These are phyloP conservation scores for Laburnicola sp. DNA, from an alignment of 2,329 filamentous ascomycete genomes.

Conservation along the genomic window DNA sequence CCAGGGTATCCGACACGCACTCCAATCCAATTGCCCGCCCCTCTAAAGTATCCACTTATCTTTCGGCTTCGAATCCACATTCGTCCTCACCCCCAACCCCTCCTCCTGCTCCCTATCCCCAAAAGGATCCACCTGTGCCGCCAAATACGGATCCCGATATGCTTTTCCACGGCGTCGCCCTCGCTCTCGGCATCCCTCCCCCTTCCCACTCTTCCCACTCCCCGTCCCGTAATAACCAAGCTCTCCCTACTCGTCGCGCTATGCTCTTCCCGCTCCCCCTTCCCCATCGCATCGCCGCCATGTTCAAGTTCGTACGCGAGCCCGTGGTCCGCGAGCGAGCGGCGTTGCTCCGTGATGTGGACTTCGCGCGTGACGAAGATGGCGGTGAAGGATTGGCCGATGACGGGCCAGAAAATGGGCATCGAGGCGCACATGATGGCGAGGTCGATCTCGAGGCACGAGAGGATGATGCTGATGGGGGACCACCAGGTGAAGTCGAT, in stretches of 20 bases:
- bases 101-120: conserved; percentile 12
- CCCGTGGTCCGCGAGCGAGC: conserved; percentile 23
- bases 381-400: conserved; percentile 28
- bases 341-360: conserved; percentile 34
- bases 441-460: conserved; percentile 39
- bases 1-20: conserved; percentile 1
- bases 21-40: too few species aligned
- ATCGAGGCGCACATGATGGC: conserved; percentile 42
- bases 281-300: conserved; percentile 8
- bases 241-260: conserved; percentile 27
- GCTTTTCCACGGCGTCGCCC: conserved; percentile 9
- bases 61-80: conserved; percentile 28
- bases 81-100: conserved; percentile 21
- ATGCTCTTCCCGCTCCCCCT: conserved; percentile 28
- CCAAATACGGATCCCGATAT: conserved; percentile 28
- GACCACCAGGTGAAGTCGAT: conserved; percentile 40
- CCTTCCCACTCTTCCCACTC: conserved; percentile 8
- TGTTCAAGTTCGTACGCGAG: conserved; percentile 35
- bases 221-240: conserved; percentile 16
- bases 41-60: not conserved
- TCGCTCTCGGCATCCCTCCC: conserved; percentile 1
- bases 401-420: conserved; percentile 43
- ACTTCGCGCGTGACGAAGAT: conserved; percentile 43
- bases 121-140: conserved; percentile 32
- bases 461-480: conserved; percentile 30